Base-by-base conservation (phyloP, 1,139 yeast species). In the Kurtzmaniella natalensis region DNA sequence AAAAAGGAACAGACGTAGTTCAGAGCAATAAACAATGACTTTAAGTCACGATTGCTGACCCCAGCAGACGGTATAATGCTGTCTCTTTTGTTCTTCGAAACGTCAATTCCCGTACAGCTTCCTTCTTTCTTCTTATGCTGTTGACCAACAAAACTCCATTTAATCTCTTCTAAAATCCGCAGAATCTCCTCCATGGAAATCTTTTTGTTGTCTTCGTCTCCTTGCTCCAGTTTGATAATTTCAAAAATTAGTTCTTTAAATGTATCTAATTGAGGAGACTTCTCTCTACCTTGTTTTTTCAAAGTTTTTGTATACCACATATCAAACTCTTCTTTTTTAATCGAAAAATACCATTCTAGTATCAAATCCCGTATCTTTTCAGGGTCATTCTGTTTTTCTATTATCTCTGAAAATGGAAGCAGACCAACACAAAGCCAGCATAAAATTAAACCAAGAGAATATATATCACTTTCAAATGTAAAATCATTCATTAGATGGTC, bases 401-500 rank as follows among this genome's bases (percentile, higher is more conserved):
- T 46, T 6, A 38, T 15, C 1, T 47, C 42, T 1, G 65, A 40
- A 34, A 64, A 86, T 0, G 96, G 96, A 24, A 86, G 58, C 17
- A 59, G 59, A 1, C 88, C 85, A 50, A 80, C 81, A 40, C 89
- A 78, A 36, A 87, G 55, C 52, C 73, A 85, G 51, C 84, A 80
- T 31, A 86, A 57, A 22, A 86, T 82, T 76, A 88, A 74, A 0
- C 96, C 96, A 25, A 87, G 55, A 0, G 95, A 82, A 51, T 84
- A 87, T 33, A 85, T 70, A 54, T 87, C 96, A 20, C 95, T 78
- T 31, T 76, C 73, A 48, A 72, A 78, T 7, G 81, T 72, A 47
- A 81, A 85, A 34, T 81, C 77, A 25, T 69, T 50, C 22, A 51
- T 64, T 31, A 70, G 56, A 9, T 43, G 46, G 15, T 56, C 63